phyloP scores from a whole-genome alignment of 352 stramenopile genomes.

The Phytophthora nicotianae region DNA sequence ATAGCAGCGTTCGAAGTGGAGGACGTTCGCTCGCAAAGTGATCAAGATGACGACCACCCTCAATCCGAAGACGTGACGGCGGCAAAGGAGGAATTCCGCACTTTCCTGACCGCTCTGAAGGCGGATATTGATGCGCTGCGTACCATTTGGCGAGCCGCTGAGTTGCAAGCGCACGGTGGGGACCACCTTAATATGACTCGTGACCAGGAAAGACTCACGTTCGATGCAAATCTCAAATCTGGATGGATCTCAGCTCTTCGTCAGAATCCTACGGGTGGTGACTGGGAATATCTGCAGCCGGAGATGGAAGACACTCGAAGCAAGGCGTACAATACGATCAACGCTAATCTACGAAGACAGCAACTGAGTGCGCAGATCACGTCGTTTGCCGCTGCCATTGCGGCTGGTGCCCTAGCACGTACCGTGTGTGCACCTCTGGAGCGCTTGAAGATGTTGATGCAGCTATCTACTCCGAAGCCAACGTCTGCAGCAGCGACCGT shows the following conservation, averaged over 20 bases:
- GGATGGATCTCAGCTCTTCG: conserved; percentile 79
- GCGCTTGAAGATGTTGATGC: conserved; percentile 85
- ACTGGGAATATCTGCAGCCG: conserved; percentile 60
- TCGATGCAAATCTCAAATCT: conserved; percentile 74
- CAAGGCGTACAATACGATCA: conserved; percentile 30
- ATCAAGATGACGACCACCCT: conserved; percentile 29
- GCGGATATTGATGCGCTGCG: conserved; percentile 59
- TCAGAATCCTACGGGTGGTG: conserved; percentile 64
- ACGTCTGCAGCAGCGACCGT: conserved; percentile 9
- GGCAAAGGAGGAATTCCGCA: conserved; percentile 46
- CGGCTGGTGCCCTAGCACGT: conserved; percentile 61
- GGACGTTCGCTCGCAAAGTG: conserved; percentile 19
- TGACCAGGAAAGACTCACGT: conserved; percentile 54
- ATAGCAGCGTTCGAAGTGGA: conserved; percentile 48
- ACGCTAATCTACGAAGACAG: conserved; percentile 23
- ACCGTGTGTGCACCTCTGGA: conserved; percentile 78
- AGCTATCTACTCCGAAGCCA: conserved; percentile 47
- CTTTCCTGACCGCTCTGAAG: conserved; percentile 54
- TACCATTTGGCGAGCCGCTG: conserved; percentile 67
- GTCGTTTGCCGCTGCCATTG: conserved; percentile 69
- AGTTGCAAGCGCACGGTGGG: conserved; percentile 57
- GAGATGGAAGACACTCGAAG: conserved; percentile 32
- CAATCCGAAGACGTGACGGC: conserved; percentile 15
- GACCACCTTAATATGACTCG: conserved; percentile 30
- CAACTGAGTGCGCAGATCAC: conserved; percentile 46